Evolutionary conservation across 495 filamentous ascomycete genomes (phyloP), one percentile per base, ranked within the genome.

Genomic region (Penicillium turbatum): DNA sequence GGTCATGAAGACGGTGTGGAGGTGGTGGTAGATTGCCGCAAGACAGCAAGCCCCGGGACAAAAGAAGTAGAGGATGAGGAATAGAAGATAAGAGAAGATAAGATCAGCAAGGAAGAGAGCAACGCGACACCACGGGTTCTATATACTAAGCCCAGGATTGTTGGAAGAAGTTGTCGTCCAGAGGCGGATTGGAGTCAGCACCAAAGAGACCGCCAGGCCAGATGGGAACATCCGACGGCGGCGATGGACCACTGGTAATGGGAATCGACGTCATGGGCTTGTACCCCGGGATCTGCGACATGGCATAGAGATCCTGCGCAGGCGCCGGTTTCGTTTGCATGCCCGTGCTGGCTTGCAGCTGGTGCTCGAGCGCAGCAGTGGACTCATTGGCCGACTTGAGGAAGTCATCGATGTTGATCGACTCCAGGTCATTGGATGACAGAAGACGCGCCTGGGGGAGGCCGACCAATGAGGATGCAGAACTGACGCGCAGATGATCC

Each of bases 371-470:
- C 47, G 67, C 73, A 16, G 72, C 71, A 19, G 75, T 76, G 6
- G 71, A 74, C 51, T 74, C 75, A 47, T 77, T 76, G 54, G 75
- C 67, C 2, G 72, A 71, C 55, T 77, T 74, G 68, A 86, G 80
- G 64, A 82, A 82, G 37, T 85, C 80, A 48, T 85, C 82, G 45
- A 84, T 82, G 57, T 82, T 82, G 53, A 85, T 73, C 41, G 71
- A 77, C n/a, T 76, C 72, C 10, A 85, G 62, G 51, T 84, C 82
- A 57, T 72, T 76, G 32, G 72, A 75, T 41, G 77, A 73, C 45
- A 83, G 66, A 34, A 85, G 57, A 48, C 67, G 71, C 41, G 79
- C 61, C 40, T 81, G 77, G 10, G 79, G 66, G 51, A 81, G 69
- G 45, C 77, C 74, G 13, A 82, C 68, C 58, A 78, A 80, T 55